A percentile compares a stretch with the other conserved stretches of the same genome.
Evolutionary conservation across 805 yeast species (phyloP).

Genomic region (Dipodascus albidus): DNA sequence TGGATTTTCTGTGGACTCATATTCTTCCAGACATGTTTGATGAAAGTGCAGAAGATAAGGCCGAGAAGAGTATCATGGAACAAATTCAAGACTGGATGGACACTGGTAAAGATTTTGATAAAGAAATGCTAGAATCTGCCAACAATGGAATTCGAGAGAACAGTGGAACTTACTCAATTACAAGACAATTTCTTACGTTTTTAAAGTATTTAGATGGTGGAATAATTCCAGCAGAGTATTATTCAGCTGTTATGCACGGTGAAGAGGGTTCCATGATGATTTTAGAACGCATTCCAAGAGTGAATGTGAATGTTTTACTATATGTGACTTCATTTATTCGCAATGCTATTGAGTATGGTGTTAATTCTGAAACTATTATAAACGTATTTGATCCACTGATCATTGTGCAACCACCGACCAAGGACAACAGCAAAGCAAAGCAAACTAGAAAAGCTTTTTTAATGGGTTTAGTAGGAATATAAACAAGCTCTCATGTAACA

Average conservation of each 20-base stretch:
- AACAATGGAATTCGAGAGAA: slow-evolving; percentile 18
- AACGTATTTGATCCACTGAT: slow-evolving; percentile 25
- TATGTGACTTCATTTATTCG: slow-evolving; percentile 30
- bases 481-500: not conserved
- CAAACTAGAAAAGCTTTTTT: not conserved
- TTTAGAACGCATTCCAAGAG: slow-evolving; percentile 30
- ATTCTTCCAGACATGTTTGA: slow-evolving; percentile 16
- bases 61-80: slow-evolving; percentile 13
- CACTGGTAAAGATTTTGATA: slow-evolving; percentile 21
- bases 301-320: slow-evolving; percentile 32
- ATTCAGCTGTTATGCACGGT: slow-evolving; percentile 18
- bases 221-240: slow-evolving; percentile 26
- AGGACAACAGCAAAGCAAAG: not conserved
- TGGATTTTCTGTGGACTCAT: slow-evolving; percentile 25
- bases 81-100: slow-evolving; percentile 28
- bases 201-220: slow-evolving; percentile 31
- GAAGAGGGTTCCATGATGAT: slow-evolving; percentile 24
- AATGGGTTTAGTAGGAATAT: not conserved
- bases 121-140: slow-evolving; percentile 19
- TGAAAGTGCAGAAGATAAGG: slow-evolving; percentile 13
- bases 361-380: slow-evolving; percentile 15
- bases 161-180: slow-evolving; percentile 33
- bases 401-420: slow-evolving; percentile 10
- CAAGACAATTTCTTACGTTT: slow-evolving; percentile 20
- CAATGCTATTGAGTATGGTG: slow-evolving; percentile 21